Conservation (phyloP, 73 alveolate species). For the Halteria grandinella region DNA sequence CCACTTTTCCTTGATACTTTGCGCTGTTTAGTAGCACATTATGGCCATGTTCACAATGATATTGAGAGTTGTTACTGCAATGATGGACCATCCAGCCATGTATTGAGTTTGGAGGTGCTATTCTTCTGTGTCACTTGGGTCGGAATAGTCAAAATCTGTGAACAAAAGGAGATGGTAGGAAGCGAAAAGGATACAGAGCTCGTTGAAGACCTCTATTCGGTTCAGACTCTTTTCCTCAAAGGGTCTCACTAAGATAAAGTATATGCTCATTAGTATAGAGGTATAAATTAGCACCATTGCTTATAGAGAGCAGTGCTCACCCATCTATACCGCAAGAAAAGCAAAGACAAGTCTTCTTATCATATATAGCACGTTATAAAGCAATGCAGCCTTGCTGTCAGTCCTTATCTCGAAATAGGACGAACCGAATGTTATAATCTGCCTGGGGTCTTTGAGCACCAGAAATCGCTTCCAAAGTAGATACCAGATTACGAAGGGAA, state of each 20-base stretch:
- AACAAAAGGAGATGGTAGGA: neutral
- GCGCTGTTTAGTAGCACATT: too few relatives aligned
- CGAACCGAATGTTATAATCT: neutral
- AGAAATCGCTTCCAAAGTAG: neutral
- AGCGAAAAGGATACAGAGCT: neutral
- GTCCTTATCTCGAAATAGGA: neutral
- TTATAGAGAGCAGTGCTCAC: neutral
- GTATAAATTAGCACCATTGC: too few relatives aligned
- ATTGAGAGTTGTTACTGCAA: neutral
- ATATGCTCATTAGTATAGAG: too few relatives aligned
- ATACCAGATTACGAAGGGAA: neutral
- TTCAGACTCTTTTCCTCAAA: too few relatives aligned
- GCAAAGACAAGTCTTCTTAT: neutral
- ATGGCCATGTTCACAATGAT: neutral
- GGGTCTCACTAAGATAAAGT: too few relatives aligned
- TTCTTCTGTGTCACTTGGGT: too few relatives aligned
- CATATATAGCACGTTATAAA: neutral
- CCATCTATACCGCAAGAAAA: neutral
- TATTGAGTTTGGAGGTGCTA: too few relatives aligned
- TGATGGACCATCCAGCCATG: neutral
- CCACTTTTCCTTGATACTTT: too few relatives aligned
- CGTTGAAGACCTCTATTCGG: too few relatives aligned
- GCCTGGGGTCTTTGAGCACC: neutral
- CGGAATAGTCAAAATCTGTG: constrained; percentile 1
- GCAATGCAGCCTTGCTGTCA: neutral